Base-by-base conservation (phyloP, 441 rosid genomes). In the Breynia disticha region DNA sequence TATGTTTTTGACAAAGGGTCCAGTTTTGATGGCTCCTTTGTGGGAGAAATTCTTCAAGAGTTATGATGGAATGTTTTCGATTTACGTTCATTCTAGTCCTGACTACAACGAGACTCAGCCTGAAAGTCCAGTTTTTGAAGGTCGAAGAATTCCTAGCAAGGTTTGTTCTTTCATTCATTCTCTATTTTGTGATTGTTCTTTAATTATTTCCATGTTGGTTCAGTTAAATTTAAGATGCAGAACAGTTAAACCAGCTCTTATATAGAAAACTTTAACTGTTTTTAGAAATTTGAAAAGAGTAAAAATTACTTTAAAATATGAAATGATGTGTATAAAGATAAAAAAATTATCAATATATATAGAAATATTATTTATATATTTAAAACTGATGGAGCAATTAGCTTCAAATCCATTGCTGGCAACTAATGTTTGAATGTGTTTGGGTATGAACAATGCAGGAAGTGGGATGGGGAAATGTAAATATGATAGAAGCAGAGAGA, bases 401-500 rank as follows among this genome's bases (percentile, higher is more conserved):
- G 6, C 11, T 37, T 37, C 41, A 37, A 6, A 37, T n/a, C n/a
- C n/a, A n/a, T n/a, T n/a, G n/a, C n/a, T n/a, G n/a, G n/a, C 35
- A 28, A 28, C 8, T 28, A 28, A 28, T 28, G 35, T 28, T 28
- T 28, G 35, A 28, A 4, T 3, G 5, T 41, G 44, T 41, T 15
- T 41, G 10, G 13, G 0, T 4, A 3, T 41, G n/a, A 12, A 11
- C 11, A 41, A 52, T 76, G 73, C 85, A 90, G 98, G 67, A 67
- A 41, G 98, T 90, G 0, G 38, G 42, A 49, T 90, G 96, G 98
- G 98, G 98, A 48, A 60, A 75, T 1, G 86, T 74, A 5, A 87
- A 67, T 60, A 90, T 90, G 98, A 63, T 90, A 0, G 98, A 90
- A 67, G 98, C 98, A 1, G 98, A 90, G 67, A 79, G 83, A 11